phyloP scores from a whole-genome alignment of 2,329 filamentous ascomycete species.

The Fusarium udum region DNA sequence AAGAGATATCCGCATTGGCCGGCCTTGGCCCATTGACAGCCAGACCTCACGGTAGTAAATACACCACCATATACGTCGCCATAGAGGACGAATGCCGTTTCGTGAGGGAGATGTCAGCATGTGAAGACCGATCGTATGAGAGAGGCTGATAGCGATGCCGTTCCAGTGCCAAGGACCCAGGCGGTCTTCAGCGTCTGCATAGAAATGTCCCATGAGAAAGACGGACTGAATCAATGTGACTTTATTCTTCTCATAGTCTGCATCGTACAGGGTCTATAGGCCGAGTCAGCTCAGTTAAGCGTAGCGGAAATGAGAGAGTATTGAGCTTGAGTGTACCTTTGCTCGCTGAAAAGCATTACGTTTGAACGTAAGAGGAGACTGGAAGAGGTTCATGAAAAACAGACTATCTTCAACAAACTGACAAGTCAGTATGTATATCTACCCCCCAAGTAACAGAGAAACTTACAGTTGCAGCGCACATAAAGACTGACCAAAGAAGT shows the following conservation, averaged over 20 bases:
- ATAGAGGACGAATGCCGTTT: neutral
- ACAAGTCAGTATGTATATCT: neutral
- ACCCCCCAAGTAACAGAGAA: fast-evolving
- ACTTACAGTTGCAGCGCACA: neutral
- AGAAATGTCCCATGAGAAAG: neutral
- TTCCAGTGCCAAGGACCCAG: neutral
- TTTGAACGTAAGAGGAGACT: neutral
- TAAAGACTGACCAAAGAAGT: neutral
- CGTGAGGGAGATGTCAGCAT: neutral
- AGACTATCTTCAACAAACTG: neutral
- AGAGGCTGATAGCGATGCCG: neutral
- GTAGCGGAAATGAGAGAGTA: fast-evolving
- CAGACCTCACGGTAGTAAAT: conserved; percentile 27
- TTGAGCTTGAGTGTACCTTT: neutral
- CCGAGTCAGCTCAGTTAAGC: neutral
- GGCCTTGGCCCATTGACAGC: conserved; percentile 22
- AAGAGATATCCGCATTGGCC: conserved; percentile 18
- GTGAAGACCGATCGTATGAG: neutral
- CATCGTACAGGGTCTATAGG: neutral
- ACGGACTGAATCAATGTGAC: neutral
- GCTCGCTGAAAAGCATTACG: neutral
- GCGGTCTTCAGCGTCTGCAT: neutral
- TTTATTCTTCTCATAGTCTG: neutral
- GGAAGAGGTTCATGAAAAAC: neutral
- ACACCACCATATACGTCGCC: conserved; percentile 29